Conservation (phyloP, 805 yeast genomes). For the Metschnikowia gelsemii region DNA sequence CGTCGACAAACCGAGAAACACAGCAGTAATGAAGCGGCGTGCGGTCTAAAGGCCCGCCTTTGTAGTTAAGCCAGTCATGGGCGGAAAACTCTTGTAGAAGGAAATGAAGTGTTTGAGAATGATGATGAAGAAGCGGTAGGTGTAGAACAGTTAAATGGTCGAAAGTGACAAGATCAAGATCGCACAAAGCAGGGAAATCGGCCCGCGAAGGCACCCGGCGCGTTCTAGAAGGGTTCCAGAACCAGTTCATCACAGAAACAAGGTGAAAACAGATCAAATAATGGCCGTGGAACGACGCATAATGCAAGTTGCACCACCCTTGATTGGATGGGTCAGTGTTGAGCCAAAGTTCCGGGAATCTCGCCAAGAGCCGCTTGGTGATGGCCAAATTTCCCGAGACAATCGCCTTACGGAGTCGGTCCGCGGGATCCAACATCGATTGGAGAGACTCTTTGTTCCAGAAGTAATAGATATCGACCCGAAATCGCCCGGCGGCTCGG, state of each 20-base stretch:
- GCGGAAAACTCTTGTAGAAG: conserved; percentile 52
- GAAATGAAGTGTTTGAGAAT: conserved; percentile 70
- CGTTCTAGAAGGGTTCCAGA: not conserved
- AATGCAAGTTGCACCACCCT: conserved; percentile 85
- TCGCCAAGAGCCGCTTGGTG: conserved; percentile 60
- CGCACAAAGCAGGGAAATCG: conserved; percentile 1
- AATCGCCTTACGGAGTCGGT: conserved; percentile 68
- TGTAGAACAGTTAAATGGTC: conserved; percentile 67
- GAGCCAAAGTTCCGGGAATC: conserved; percentile 67
- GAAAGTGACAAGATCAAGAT: conserved; percentile 46
- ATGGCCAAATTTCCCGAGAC: conserved; percentile 59
- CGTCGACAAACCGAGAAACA: conserved; percentile 55
- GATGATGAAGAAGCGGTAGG: conserved; percentile 55
- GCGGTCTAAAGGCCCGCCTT: conserved; percentile 44
- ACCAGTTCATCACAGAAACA: conserved; percentile 41
- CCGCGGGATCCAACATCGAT: conserved; percentile 58
- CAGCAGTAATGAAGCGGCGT: conserved; percentile 75
- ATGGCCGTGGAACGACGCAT: conserved; percentile 73
- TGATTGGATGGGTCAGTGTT: conserved; percentile 60
- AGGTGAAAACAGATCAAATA: conserved; percentile 63
- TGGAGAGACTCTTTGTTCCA: no score
- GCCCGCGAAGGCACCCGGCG: no score
- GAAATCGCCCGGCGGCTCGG: no score
- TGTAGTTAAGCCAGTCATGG: conserved; percentile 52
- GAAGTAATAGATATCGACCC: no score